Evolutionary conservation across 2,329 filamentous ascomycete genomes (phyloP).

Genomic region (Elsinoe ampelina): DNA sequence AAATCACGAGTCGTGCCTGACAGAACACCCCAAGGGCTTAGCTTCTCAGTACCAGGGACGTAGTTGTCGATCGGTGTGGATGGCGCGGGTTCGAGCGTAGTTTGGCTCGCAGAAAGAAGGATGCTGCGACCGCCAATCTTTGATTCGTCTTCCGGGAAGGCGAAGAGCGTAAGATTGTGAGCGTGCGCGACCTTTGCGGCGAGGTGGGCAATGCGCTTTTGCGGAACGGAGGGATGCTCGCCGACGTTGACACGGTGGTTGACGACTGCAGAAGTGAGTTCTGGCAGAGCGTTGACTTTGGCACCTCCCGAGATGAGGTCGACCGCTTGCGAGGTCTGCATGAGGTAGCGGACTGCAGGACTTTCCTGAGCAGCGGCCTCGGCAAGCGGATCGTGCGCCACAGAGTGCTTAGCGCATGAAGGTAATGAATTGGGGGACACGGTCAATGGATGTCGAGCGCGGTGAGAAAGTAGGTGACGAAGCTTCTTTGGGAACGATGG

Average conservation of each 20-base stretch:
- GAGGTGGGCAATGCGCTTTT: slow-evolving; percentile 38
- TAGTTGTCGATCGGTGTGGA: slow-evolving; percentile 30
- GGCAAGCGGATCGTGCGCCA: slow-evolving; percentile 23
- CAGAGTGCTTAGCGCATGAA: slow-evolving; percentile 31
- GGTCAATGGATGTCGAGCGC: not conserved
- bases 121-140: slow-evolving; percentile 23
- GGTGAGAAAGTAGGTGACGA: slow-evolving; percentile 24
- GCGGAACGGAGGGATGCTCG: slow-evolving; percentile 39
- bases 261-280: slow-evolving; percentile 43
- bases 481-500: slow-evolving; percentile 36
- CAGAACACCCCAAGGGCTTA: slow-evolving; percentile 28
- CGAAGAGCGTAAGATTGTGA: slow-evolving; percentile 40
- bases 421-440: slow-evolving; percentile 21
- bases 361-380: slow-evolving; percentile 31
- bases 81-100: slow-evolving; percentile 26
- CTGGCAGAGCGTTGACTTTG: slow-evolving; percentile 51
- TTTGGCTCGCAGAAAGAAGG: slow-evolving; percentile 21
- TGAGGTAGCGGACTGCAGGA: slow-evolving; percentile 40
- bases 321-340: slow-evolving; percentile 50
- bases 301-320: slow-evolving; percentile 47
- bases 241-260: slow-evolving; percentile 52
- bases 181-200: slow-evolving; percentile 40
- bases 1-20: slow-evolving; percentile 36
- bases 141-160: slow-evolving; percentile 37
- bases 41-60: slow-evolving; percentile 22